A percentile compares a stretch with the other conserved stretches of the same genome.
Conservation (phyloP, 2,329 filamentous ascomycete species). For the Aspergillus niger region DNA sequence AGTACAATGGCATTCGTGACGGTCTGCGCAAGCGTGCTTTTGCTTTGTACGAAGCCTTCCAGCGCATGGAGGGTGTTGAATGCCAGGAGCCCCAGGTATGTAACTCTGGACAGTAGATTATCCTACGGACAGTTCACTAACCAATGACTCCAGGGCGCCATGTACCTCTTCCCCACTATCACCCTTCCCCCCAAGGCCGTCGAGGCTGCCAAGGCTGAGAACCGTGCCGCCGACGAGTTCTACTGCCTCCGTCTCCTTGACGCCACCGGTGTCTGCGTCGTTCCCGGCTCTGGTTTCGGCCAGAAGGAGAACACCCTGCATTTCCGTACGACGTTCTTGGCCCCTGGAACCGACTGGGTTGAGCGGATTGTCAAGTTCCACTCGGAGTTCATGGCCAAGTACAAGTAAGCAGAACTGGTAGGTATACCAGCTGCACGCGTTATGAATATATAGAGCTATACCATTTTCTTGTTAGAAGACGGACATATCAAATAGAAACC, state of each 20-base stretch:
- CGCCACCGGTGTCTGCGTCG: conserved; percentile 90
- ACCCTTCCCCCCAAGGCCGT: conserved; percentile 73
- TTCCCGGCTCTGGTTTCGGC: conserved; percentile 89
- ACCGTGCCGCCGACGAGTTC: conserved; percentile 82
- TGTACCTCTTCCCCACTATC: conserved; percentile 99
- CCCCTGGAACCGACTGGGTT: conserved; percentile 94
- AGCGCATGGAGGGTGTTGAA: conserved; percentile 92
- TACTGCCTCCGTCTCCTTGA: conserved; percentile 91
- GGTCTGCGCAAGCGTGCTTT: conserved; percentile 77
- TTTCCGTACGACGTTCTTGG: conserved; percentile 95
- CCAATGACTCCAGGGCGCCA: conserved; percentile 66
- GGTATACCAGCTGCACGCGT: not conserved
- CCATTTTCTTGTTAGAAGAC: not conserved
- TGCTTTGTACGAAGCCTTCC: conserved; percentile 87
- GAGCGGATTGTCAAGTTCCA: conserved; percentile 87
- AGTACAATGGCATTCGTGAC: conserved; percentile 80
- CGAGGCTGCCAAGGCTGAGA: conserved; percentile 72
- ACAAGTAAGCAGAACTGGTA: conserved; percentile 24
- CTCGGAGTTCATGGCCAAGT: conserved; percentile 85
- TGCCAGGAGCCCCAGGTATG: conserved; percentile 75
- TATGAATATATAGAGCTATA: conserved; percentile 11
- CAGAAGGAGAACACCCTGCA: conserved; percentile 90
- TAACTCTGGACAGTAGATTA: not conserved
- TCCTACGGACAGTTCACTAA: not conserved
- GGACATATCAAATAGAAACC: not conserved